These are phyloP conservation scores for Saturnispora sanitii DNA, from an alignment of 805 yeast species.

Conservation along the genomic window DNA sequence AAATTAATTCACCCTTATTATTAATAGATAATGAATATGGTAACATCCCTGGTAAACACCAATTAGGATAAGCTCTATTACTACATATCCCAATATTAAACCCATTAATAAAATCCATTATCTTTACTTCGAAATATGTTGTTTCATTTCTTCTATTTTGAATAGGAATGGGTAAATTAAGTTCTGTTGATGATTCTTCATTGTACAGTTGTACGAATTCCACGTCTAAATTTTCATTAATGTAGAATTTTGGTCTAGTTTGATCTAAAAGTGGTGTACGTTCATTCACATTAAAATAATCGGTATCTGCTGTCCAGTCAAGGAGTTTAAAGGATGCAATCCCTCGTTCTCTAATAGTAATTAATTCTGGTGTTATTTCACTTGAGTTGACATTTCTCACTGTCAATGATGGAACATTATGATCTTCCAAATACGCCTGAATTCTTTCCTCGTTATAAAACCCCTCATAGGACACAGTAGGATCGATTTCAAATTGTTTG, in stretches of 20 bases:
- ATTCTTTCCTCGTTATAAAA: background rate
- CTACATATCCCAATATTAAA: slow-evolving; percentile 55
- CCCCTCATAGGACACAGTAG: background rate
- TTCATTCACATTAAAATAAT: slow-evolving; percentile 12
- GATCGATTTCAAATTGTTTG: background rate
- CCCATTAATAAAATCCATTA: slow-evolving; percentile 31
- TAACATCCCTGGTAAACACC: slow-evolving; percentile 65
- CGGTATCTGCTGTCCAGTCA: slow-evolving; percentile 25
- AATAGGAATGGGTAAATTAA: slow-evolving; percentile 29
- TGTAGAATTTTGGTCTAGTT: slow-evolving; percentile 17
- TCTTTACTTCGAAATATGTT: slow-evolving; percentile 57
- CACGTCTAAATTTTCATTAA: slow-evolving; percentile 28
- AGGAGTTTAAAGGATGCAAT: slow-evolving; percentile 26
- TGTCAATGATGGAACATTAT: background rate
- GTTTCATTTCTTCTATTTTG: slow-evolving; percentile 35
- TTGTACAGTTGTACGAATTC: slow-evolving; percentile 16
- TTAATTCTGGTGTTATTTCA: slow-evolving; percentile 22
- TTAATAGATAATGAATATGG: slow-evolving; percentile 66
- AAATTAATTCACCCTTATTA: slow-evolving; percentile 58
- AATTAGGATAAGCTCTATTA: slow-evolving; percentile 37
- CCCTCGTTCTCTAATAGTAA: slow-evolving; percentile 29
- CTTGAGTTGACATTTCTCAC: slow-evolving; percentile 7
- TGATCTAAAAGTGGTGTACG: slow-evolving; percentile 8
- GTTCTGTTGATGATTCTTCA: slow-evolving; percentile 18
- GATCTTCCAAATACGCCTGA: background rate